These are phyloP conservation scores for Rhizoctonia solani DNA, from an alignment of 1,284 basidiomycete species.

Conservation along the genomic window DNA sequence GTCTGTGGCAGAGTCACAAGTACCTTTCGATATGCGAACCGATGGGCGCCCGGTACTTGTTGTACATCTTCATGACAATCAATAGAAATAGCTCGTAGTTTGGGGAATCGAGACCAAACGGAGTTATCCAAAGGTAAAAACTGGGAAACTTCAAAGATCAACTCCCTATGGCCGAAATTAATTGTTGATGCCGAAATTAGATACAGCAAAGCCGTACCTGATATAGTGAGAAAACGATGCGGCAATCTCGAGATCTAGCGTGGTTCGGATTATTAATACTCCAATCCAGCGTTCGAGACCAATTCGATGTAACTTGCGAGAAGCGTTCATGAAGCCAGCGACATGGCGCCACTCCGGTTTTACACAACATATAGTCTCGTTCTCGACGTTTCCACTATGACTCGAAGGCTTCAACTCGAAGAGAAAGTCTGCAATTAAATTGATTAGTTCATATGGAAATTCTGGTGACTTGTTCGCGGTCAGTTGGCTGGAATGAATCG, in stretches of 20 bases:
- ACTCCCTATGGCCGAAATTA: not conserved
- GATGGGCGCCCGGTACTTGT: not conserved
- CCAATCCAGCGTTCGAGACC: conserved; percentile 1
- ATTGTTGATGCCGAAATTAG: not conserved
- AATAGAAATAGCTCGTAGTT: not conserved
- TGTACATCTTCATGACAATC: conserved; percentile 6
- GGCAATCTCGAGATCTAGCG: not conserved
- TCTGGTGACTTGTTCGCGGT: not conserved
- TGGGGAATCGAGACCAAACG: not conserved
- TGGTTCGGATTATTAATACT: not conserved
- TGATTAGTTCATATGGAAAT: conserved; percentile 10
- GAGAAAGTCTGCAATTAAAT: conserved; percentile 4
- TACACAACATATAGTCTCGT: not conserved
- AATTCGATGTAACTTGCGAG: not conserved
- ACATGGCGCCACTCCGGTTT: conserved; percentile 5
- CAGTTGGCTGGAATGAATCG: too few relatives aligned
- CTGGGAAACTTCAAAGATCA: not conserved
- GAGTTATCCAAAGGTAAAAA: not conserved
- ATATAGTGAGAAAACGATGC: not conserved
- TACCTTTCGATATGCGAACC: not conserved
- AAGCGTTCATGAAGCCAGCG: conserved; percentile 1
- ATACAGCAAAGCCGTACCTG: not conserved
- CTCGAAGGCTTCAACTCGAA: not conserved
- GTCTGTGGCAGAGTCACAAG: conserved; percentile 3
- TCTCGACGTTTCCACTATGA: not conserved